A percentile compares a stretch with the other conserved stretches of the same genome.
Evolutionary conservation across 176 grass and related monocot genomes (phyloP).

Genomic region (Tillandsia fasciculata): DNA sequence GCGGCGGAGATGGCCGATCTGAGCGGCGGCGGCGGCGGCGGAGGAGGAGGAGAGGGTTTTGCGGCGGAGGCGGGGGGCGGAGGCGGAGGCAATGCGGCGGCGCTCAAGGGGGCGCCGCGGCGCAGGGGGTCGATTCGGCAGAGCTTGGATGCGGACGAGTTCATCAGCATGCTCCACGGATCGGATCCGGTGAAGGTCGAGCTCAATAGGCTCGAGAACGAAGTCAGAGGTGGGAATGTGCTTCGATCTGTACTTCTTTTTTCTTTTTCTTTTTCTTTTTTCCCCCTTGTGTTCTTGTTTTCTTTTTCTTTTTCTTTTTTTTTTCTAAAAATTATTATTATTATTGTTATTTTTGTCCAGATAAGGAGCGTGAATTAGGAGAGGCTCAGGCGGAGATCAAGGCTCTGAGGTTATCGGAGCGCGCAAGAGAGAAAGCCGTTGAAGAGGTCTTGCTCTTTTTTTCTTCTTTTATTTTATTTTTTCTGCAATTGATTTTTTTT

Average conservation of each 20-base stretch:
- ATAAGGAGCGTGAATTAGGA: conserved; percentile 15
- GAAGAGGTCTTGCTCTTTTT: conserved; percentile 16
- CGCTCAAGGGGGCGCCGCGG: conserved; percentile 36
- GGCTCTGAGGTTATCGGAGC: conserved; percentile 19
- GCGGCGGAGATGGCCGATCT: conserved; percentile 11
- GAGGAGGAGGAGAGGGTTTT: not conserved
- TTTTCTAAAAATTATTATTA: not conserved
- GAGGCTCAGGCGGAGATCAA: conserved; percentile 22
- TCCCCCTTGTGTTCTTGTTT: not conserved
- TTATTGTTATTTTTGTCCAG: not conserved
- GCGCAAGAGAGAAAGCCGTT: conserved; percentile 20
- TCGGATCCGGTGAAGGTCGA: conserved; percentile 99
- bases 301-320: not conserved
- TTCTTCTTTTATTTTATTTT: conserved; percentile 1
- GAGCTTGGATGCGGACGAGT: conserved; percentile 71
- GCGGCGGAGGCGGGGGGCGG: conserved; percentile 31
- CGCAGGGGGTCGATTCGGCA: conserved; percentile 35
- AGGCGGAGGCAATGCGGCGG: conserved; percentile 23
- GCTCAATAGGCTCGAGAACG: conserved; percentile 88
- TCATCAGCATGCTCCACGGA: conserved; percentile 79
- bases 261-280: not conserved
- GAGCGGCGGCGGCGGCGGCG: not conserved
- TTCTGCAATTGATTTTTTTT: conserved; percentile 2
- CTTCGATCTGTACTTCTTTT: conserved; percentile 11
- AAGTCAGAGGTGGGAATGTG: conserved; percentile 79